phyloP scores from a whole-genome alignment of 192 early-diverging fungal species.

The Backusella mclennaniae region DNA sequence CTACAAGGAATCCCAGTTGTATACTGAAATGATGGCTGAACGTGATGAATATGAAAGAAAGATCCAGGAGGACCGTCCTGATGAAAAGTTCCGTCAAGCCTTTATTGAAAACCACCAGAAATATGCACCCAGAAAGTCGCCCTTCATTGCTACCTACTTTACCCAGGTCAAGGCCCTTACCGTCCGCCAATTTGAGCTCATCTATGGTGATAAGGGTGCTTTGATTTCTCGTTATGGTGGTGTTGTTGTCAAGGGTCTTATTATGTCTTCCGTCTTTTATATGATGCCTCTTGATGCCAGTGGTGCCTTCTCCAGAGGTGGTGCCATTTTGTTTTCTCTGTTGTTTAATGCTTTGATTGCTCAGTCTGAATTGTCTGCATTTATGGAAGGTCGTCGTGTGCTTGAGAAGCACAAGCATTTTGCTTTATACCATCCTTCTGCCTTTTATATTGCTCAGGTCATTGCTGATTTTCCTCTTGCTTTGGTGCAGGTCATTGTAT shows the following conservation, averaged over 20 bases:
- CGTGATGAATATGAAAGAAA: conserved; percentile 45
- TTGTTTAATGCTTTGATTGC: conserved; percentile 55
- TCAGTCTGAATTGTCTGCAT: conserved; percentile 67
- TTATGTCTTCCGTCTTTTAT: conserved; percentile 71
- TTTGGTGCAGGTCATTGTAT: conserved; percentile 51
- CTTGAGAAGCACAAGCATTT: conserved; percentile 78
- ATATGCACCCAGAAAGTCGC: conserved; percentile 45
- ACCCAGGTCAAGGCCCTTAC: conserved; percentile 60
- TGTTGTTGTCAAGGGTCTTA: conserved; percentile 58
- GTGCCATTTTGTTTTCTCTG: conserved; percentile 65
- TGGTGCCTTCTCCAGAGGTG: conserved; percentile 79
- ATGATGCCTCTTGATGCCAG: conserved; percentile 48
- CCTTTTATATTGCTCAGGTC: conserved; percentile 54
- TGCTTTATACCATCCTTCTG: conserved; percentile 63
- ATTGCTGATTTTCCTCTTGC: conserved; percentile 50
- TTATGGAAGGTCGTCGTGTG: conserved; percentile 69
- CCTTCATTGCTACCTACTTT: conserved; percentile 62
- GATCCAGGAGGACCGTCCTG: conserved; percentile 17
- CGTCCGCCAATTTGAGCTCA: conserved; percentile 62
- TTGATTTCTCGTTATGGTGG: conserved; percentile 54
- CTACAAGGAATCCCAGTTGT: conserved; percentile 51
- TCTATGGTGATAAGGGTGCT: conserved; percentile 47
- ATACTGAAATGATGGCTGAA: conserved; percentile 35
- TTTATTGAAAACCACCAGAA: conserved; percentile 55
- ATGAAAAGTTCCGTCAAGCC: conserved; percentile 41